Evolutionary conservation across 306 rosid genomes (phyloP), one percentile per base, ranked within the genome.

Genomic region (Cucumis melo): DNA sequence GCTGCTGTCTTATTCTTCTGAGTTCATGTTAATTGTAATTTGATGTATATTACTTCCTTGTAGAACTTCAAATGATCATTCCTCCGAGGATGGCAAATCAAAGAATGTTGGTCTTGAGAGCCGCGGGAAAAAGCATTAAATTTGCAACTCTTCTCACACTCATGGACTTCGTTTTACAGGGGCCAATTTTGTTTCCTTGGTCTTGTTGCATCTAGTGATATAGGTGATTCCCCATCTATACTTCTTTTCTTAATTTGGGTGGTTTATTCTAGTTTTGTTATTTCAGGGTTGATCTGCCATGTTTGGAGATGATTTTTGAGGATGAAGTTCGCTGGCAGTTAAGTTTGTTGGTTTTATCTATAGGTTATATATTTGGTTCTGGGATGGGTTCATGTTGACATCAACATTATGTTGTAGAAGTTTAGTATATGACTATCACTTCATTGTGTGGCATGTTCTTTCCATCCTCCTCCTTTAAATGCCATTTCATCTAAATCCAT

Each of bases 251-350:
- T 83, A 4, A 54, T 32, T 77, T 77, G 82, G 82, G 80, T 80
- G 86, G 85, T 88, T 88, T 84, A 88, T 84, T 78, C 74, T 77
- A 83, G 85, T 83, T 84, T 74, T 85, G 83, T 86, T 79, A 83
- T 91, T 86, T 85, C 97, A 90, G 94, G 94, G 96, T 89, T 88
- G 56, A 51, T 97, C 95, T 87, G 91, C 86, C 87, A 71, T 85
- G 84, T 90, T 76, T 82, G 90, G 85, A 87, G 89, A 82, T 87
- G 87, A 81, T 80, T 86, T 85, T 84, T 80, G 88, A 86, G 88
- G 81, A 86, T 84, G 92, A 87, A 89, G 89, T 91, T 83, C 89
- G 65, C 80, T 89, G 92, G 94, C 99, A 92, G 97, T 95, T 92
- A 92, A 90, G 97, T 92, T 94, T 91, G 91, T 87, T 84, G 92